Percentiles rank a stretch among this genome's conserved stretches.
phyloP scores from a whole-genome alignment of 768 basidiomycete species.

The Pleurotus cornucopiae region DNA sequence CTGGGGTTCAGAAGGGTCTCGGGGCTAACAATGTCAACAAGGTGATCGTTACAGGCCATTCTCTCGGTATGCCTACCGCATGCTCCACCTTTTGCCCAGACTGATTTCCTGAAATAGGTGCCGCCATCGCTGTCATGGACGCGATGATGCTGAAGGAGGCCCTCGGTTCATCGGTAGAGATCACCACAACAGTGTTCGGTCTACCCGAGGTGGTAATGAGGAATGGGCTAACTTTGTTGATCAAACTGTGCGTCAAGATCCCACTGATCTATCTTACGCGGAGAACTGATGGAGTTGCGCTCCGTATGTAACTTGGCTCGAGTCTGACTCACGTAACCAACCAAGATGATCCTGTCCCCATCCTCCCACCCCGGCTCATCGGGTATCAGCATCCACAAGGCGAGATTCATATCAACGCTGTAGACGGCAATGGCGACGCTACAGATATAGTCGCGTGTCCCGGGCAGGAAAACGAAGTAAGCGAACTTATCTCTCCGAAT shows the following conservation, averaged over 20 bases:
- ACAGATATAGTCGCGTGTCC: conserved; percentile 26
- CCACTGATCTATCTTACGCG: not conserved
- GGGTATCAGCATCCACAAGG: conserved; percentile 33
- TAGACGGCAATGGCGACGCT: conserved; percentile 21
- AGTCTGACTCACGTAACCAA: conserved; percentile 31
- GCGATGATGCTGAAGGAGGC: conserved; percentile 32
- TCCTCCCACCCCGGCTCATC: conserved; percentile 29
- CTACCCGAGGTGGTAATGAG: conserved; percentile 39
- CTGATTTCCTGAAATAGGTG: conserved; percentile 19
- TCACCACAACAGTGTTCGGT: conserved; percentile 35
- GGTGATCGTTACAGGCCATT: conserved; percentile 35
- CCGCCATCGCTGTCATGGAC: conserved; percentile 42
- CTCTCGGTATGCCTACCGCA: conserved; percentile 24
- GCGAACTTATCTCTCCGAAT: conserved; percentile 6
- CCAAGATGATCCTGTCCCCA: conserved; percentile 38
- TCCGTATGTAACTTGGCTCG: conserved; percentile 16
- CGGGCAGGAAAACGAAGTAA: conserved; percentile 34
- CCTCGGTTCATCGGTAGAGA: conserved; percentile 24
- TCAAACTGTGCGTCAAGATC: conserved; percentile 17
- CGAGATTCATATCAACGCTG: conserved; percentile 36
- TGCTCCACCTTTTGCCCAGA: not conserved
- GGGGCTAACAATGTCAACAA: conserved; percentile 24
- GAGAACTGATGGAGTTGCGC: not conserved
- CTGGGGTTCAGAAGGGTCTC: conserved; percentile 25
- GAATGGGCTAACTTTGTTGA: conserved; percentile 41